These are phyloP conservation scores for Hypoxylon fuscum DNA, from an alignment of 495 filamentous ascomycete species.

Conservation along the genomic window DNA sequence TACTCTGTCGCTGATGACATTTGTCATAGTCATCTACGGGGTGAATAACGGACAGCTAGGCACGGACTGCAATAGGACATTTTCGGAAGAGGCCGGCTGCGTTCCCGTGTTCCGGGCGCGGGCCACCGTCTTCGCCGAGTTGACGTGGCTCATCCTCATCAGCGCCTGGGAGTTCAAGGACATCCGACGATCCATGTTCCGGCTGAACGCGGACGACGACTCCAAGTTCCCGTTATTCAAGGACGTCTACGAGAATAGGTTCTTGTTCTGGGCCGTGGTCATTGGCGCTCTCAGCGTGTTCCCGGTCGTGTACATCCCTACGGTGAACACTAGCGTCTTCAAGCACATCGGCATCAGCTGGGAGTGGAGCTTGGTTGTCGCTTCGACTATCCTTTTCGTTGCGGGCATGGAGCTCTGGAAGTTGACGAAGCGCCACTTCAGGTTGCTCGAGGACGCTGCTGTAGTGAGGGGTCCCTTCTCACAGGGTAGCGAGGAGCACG, in stretches of 20 bases:
- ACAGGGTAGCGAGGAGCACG: conserved; percentile 53
- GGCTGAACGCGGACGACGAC: conserved; percentile 65
- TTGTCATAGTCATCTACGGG: conserved; percentile 74
- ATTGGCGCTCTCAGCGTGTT: conserved; percentile 74
- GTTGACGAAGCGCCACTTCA: conserved; percentile 62
- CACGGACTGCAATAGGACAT: conserved; percentile 69
- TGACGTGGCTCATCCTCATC: conserved; percentile 78
- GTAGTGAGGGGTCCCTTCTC: conserved; percentile 51
- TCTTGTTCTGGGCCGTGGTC: conserved; percentile 78
- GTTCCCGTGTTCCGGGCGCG: conserved; percentile 76
- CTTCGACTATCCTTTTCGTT: conserved; percentile 68
- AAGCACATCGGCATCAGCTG: conserved; percentile 77
- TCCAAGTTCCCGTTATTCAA: conserved; percentile 64
- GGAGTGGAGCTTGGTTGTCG: conserved; percentile 75
- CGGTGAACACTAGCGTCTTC: conserved; percentile 73
- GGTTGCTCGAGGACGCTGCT: conserved; percentile 55
- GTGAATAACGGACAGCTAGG: conserved; percentile 66
- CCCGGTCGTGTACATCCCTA: conserved; percentile 77
- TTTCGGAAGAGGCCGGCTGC: conserved; percentile 57
- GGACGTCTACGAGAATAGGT: conserved; percentile 74
- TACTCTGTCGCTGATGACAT: conserved; percentile 70
- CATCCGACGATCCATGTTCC: conserved; percentile 74
- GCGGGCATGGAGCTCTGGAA: conserved; percentile 74
- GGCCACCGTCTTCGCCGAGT: conserved; percentile 77
- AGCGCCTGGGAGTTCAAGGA: conserved; percentile 81